phyloP scores from a whole-genome alignment of 768 basidiomycete species.

The Serendipita indica region DNA sequence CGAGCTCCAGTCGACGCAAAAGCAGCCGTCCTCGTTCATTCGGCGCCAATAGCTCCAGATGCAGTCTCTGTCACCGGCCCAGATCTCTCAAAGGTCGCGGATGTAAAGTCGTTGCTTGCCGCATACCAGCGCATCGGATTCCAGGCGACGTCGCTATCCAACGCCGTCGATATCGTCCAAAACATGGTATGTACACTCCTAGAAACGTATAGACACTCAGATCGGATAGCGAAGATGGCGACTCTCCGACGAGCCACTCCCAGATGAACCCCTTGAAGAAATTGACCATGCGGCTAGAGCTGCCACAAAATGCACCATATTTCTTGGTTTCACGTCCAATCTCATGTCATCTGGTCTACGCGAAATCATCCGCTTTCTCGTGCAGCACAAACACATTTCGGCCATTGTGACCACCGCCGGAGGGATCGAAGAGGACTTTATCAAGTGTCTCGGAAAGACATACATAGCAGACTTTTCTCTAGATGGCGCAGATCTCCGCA shows the following conservation, averaged over 20 bases:
- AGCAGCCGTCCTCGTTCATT: conserved; percentile 62
- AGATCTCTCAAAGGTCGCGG: conserved; percentile 56
- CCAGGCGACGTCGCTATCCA: conserved; percentile 86
- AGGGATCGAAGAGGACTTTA: conserved; percentile 94
- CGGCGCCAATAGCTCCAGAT: conserved; percentile 49
- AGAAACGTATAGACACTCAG: not conserved
- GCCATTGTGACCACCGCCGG: conserved; percentile 94
- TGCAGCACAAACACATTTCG: conserved; percentile 80
- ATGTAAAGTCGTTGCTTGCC: conserved; percentile 52
- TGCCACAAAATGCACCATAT: conserved; percentile 68
- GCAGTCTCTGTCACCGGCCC: conserved; percentile 73
- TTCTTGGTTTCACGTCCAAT: conserved; percentile 97
- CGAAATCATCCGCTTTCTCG: conserved; percentile 82
- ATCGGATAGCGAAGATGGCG: conserved; percentile 67
- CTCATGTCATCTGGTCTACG: conserved; percentile 94
- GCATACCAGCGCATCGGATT: conserved; percentile 90
- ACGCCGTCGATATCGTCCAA: conserved; percentile 80
- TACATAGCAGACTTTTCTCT: conserved; percentile 88
- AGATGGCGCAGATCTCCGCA: conserved; percentile 76
- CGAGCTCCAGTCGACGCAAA: conserved; percentile 40
- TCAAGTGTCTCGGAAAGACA: conserved; percentile 96
- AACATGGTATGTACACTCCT: conserved; percentile 53
- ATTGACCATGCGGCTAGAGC: conserved; percentile 36
- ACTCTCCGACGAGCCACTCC: conserved; percentile 67
- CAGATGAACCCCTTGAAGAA: conserved; percentile 55